Evolutionary conservation across 1,139 yeast genomes (phyloP), one percentile per base, ranked within the genome.

Genomic region (Barnettozyma hawaiiensis): DNA sequence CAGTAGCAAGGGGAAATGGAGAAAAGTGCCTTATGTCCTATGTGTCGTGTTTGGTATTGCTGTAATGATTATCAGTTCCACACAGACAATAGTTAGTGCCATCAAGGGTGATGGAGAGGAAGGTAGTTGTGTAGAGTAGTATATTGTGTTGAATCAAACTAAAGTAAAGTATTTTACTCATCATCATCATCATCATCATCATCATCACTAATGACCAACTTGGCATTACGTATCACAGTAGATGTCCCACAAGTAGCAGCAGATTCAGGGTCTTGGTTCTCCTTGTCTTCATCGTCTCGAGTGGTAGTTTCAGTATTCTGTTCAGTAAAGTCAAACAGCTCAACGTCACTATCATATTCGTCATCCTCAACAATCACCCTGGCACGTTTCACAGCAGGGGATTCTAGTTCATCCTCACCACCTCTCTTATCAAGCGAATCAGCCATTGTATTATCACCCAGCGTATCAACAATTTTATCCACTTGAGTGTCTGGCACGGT

Each of bases 11-110:
- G 60, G 70, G 24, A 52, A 57, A 33, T 51, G 56, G 35, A 68
- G 76, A 34, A 71, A 70, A 40, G 42, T 79, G 2, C 83, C 90
- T 0, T 73, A 81, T 49, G 70, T 76, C 44, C 65, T 67, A 0
- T 83, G 95, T 57, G 75, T 82, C 11, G 58, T 65, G 0, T 89
- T 90, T 64, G 97, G 97, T 0, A 62, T 79, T 29, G 49, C 74
- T 7, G 85, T 90, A 9, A 85, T 90, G 95, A 52, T 85, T 28
- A 67, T 87, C 15, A 85, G 96, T 27, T 81, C 95, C 0, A 64
- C 72, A 18, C 87, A 85, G 70, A 85, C 95, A 11, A 67, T 87
- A 7, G 49, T 71, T 20, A 68, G 73, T 31, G 70, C 83, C n/a
- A 40, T 75, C n/a, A 61, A 62, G 2, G 66, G 63, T n/a, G 53